Evolutionary conservation across 495 filamentous ascomycete genomes (phyloP), one percentile per base, ranked within the genome.

Genomic region (Neohortaea acidophila): DNA sequence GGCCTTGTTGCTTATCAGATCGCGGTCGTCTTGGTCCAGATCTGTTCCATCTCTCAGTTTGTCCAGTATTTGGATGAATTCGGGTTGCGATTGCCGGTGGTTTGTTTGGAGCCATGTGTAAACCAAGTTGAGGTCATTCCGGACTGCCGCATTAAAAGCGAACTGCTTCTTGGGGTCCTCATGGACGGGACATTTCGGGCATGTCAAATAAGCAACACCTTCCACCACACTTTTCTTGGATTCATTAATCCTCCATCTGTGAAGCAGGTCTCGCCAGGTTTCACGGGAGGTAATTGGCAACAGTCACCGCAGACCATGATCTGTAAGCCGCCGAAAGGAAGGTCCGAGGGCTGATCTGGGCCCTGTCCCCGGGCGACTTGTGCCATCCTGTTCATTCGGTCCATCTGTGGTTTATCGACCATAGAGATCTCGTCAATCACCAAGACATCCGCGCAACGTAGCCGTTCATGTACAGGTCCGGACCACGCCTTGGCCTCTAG

Each of bases 371-470:
- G 53, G 15, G 39, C 69, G 51, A 57, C 45, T 36, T 70, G 64
- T 59, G 74, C 63, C 14, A 67, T 38, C 5, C 36, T 45, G 39
- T 70, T 70, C 1, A 77, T 44, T 13, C 73, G 53, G 38, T 71
- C 66, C 13, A 77, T 64, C 27, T 67, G 60, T 1, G 62, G 48
- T 30, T 72, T 73, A 31, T 73, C 70, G 0, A 75, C 58, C 71
- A 75, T 66, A 18, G 53, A 59, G 15, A 68, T 61, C 35, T 67
- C 65, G 42, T 67, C 64, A 20, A 67, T 58, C 21, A 68, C 44
- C 1, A 60, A 44, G n/a, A 65, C 60, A 33, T 70, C 54, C 0
- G 61, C 66, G 0, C 48, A 14, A 0, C 15, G 33, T 5, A 70
- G 44, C 0, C 65, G 65, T 70, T 73, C 30, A 72, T 68, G 0